phyloP scores from a whole-genome alignment of 2,329 filamentous ascomycete species.

The Fusarium xylarioides region DNA sequence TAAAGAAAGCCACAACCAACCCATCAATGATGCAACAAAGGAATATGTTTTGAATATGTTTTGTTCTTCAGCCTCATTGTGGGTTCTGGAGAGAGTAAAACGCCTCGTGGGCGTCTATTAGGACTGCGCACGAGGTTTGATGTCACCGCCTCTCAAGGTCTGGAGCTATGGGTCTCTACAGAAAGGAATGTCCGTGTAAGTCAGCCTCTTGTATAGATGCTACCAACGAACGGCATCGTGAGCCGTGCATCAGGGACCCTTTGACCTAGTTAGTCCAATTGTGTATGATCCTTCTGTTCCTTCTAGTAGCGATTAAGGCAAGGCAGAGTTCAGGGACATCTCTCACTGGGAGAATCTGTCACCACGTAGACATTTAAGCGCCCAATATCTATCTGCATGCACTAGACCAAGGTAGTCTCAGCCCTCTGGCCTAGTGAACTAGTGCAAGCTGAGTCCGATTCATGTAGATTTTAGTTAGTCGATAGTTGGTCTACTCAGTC shows the following conservation, averaged over 20 bases:
- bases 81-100: constrained; percentile 1
- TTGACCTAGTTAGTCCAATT: background rate
- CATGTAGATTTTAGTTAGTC: background rate
- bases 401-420: background rate
- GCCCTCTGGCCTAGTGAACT: background rate
- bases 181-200: constrained; percentile 3
- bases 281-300: background rate
- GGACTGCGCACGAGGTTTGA: background rate
- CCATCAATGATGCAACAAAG: constrained; percentile 4
- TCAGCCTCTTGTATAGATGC: background rate
- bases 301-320: background rate
- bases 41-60: constrained; percentile 10
- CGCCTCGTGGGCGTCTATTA: constrained; percentile 15
- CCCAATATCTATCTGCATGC: background rate
- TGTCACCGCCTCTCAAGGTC: background rate
- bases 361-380: constrained; percentile 9
- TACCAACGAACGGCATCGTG: background rate
- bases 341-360: background rate
- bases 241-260: background rate
- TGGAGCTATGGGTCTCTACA: background rate
- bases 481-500: background rate
- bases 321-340: constrained; percentile 5
- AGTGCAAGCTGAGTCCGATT: constrained; percentile 1
- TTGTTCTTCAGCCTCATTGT: constrained; percentile 18
- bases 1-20: constrained; percentile 29